phyloP scores from a whole-genome alignment of 345 rosid genomes.

The Sonneratia alba region DNA sequence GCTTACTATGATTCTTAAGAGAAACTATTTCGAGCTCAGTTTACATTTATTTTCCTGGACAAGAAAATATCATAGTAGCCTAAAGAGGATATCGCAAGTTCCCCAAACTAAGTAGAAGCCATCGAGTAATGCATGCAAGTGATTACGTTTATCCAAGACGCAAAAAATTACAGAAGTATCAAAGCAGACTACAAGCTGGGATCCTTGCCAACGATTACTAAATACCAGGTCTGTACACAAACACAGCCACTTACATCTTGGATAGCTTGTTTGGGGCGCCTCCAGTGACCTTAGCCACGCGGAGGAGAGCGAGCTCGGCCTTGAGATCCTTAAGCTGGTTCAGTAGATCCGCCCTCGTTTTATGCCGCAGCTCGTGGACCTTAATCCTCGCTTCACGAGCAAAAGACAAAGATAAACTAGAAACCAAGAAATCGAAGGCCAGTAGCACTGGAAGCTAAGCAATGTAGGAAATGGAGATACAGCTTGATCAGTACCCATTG shows the following conservation, averaged over 20 bases:
- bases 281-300: slow-evolving; percentile 67
- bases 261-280: slow-evolving; percentile 69
- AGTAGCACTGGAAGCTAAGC: not conserved
- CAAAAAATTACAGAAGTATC: not conserved
- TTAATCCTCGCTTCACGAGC: slow-evolving; percentile 43
- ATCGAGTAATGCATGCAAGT: too few species aligned
- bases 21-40: not conserved
- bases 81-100: too few species aligned
- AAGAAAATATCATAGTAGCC: too few species aligned
- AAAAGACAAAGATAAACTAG: not conserved
- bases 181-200: not conserved
- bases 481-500: slow-evolving; percentile 16
- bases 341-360: slow-evolving; percentile 42
- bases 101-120: too few species aligned
- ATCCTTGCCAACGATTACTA: not conserved
- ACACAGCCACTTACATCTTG: slow-evolving; percentile 35
- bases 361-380: slow-evolving; percentile 61
- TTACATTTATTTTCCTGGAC: not conserved
- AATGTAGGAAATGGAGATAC: too few species aligned
- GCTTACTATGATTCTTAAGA: not conserved
- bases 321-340: slow-evolving; percentile 55
- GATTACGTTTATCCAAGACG: too few species aligned
- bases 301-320: slow-evolving; percentile 58
- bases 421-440: not conserved
- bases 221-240: not conserved